These are phyloP conservation scores for Musa itinerans DNA, from an alignment of 176 grass and related monocot species.

Conservation along the genomic window DNA sequence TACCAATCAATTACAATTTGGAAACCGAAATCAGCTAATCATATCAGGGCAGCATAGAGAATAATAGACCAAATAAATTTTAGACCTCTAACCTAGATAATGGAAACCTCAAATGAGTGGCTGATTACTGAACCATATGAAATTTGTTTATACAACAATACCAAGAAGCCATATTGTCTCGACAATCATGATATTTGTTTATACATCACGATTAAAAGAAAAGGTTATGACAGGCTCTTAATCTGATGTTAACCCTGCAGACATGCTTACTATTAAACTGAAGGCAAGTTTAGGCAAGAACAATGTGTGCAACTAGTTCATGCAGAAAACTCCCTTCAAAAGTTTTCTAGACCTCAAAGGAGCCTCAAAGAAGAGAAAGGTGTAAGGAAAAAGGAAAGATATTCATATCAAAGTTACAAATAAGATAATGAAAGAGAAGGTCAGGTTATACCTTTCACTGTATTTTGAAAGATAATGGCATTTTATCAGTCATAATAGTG, in stretches of 20 bases:
- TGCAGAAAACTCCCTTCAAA: not conserved
- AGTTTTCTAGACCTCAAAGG: not conserved
- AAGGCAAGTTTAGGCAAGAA: not conserved
- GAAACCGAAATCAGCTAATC: too few species aligned
- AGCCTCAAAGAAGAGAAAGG: not conserved
- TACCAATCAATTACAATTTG: conserved; percentile 3
- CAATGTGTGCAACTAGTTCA: not conserved
- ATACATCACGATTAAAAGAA: too few species aligned
- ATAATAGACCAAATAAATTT: not conserved
- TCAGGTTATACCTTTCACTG: not conserved
- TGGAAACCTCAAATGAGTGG: too few species aligned
- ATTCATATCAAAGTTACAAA: not conserved
- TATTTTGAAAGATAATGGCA: not conserved
- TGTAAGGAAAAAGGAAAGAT: not conserved
- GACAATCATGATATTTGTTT: too few species aligned
- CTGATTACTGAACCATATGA: too few species aligned
- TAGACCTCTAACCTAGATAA: too few species aligned
- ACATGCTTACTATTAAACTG: not conserved
- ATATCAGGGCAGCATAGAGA: not conserved
- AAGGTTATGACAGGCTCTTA: too few species aligned
- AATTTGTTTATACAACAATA: too few species aligned
- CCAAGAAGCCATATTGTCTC: too few species aligned
- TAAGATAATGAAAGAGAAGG: not conserved
- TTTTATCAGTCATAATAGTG: not conserved
- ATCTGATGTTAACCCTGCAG: too few species aligned